Percentiles rank a stretch among this genome's conserved stretches.
Conservation (phyloP, 345 rosid species). For the Xanthoceras sorbifolium region DNA sequence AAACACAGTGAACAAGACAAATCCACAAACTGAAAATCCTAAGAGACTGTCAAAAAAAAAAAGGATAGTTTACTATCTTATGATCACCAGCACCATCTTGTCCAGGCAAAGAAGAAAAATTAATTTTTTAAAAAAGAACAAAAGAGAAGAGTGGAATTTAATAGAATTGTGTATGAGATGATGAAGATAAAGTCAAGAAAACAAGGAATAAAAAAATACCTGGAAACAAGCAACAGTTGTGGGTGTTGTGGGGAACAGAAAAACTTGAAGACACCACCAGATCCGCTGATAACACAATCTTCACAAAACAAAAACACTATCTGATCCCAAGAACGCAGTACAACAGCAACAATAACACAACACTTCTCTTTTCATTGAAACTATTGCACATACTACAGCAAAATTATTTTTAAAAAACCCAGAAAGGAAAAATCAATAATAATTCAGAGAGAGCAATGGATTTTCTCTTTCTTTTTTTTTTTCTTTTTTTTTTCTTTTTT, state of each 20-base stretch:
- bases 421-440: conserved; percentile 16
- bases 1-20: conserved; percentile 29
- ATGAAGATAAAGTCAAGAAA: conserved; percentile 26
- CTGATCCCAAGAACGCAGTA: conserved; percentile 56
- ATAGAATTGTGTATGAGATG: neutral
- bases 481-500: conserved; percentile 22
- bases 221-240: conserved; percentile 50
- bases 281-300: conserved; percentile 38
- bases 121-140: conserved; percentile 9
- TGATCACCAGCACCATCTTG: conserved; percentile 31
- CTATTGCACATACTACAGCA: conserved; percentile 14
- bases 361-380: conserved; percentile 32
- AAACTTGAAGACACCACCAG: conserved; percentile 46
- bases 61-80: conserved; percentile 10
- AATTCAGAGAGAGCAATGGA: conserved; percentile 33
- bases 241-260: conserved; percentile 56
- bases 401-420: neutral
- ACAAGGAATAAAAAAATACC: conserved; percentile 46
- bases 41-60: conserved; percentile 12
- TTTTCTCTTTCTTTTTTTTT: conserved; percentile 35
- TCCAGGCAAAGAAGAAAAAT: conserved; percentile 23
- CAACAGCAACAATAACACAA: conserved; percentile 28
- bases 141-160: no score
- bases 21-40: conserved; percentile 35
- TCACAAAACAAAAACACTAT: conserved; percentile 27